Base-by-base conservation (phyloP, 176 grass and related monocot species). In the Oryza glaberrima region DNA sequence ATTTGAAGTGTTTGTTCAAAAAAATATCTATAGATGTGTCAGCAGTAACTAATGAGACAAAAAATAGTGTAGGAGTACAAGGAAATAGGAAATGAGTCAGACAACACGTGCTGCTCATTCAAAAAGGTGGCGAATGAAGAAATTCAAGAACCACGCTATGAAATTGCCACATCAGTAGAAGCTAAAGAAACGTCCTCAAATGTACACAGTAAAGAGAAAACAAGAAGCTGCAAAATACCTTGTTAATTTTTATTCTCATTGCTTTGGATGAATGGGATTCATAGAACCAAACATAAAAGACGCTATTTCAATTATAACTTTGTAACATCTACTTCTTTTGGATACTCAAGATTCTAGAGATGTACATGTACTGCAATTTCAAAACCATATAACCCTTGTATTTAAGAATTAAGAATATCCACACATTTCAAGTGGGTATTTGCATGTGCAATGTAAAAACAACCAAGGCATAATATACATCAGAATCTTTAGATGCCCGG, bases 371-470 rank as follows among this genome's bases (percentile, higher is more conserved):
- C 30, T 32, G 30, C 30, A 32, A 32, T 32, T 32, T 32, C 30
- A 32, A 32, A 32, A 32, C 30, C 30, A 32, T 32, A 32, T 36
- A 36, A 36, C 5, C 36, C 36, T 36, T 36, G 5, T 36, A 36
- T 36, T 36, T 36, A 36, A 36, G 36, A 36, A 36, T 36, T 6
- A 36, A 47, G 16, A 65, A 28, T 22, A 45, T 25, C 35, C 35
- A 65, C 32, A 81, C 49, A 40, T 68, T 66, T 44, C 7, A 81
- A 75, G 63, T 52, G 9, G 14, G 22, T 30, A 35, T 74, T 44
- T 35, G 17, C 19, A 56, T 11, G 70, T 28, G 15, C 22, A 60
- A 72, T 52, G 48, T 83, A 32, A 82, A 52, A 79, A 80, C 46
- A 60, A 32, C 4, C 11, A 20, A 56, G 5, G 25, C 5, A 25